These are phyloP conservation scores for Cryphonectria radicalis DNA, from an alignment of 2,329 filamentous ascomycete genomes.

Conservation along the genomic window DNA sequence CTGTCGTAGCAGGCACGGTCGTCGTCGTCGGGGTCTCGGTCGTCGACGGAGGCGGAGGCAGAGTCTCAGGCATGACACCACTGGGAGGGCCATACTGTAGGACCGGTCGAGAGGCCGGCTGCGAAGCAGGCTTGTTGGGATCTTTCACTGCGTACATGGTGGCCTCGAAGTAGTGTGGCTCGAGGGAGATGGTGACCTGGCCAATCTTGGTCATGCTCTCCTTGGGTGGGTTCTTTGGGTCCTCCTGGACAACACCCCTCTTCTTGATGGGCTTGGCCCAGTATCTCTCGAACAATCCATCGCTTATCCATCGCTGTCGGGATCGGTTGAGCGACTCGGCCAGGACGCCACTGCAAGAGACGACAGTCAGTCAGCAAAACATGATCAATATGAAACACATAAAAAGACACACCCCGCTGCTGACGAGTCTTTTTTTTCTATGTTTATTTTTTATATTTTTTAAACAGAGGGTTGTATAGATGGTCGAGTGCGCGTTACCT, in stretches of 20 bases:
- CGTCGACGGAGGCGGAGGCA: constrained; percentile 39
- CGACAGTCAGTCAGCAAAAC: constrained; percentile 32
- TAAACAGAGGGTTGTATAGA: too few relatives aligned
- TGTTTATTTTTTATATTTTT: too few relatives aligned
- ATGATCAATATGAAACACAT: neutral
- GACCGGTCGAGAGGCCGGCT: constrained; percentile 55
- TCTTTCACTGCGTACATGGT: constrained; percentile 75
- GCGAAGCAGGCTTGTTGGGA: constrained; percentile 52
- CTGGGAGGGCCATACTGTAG: constrained; percentile 70
- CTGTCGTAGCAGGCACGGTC: constrained; percentile 33
- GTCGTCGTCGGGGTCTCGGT: constrained; percentile 33
- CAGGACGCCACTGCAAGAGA: constrained; percentile 66
- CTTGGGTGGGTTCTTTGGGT: constrained; percentile 69
- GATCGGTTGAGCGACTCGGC: constrained; percentile 75
- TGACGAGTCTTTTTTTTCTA: neutral
- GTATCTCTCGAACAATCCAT: constrained; percentile 76
- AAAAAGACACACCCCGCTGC: neutral
- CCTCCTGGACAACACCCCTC: constrained; percentile 66
- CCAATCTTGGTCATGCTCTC: constrained; percentile 76
- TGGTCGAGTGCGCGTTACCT: constrained; percentile 52
- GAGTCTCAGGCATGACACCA: constrained; percentile 62
- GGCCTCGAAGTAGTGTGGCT: constrained; percentile 80
- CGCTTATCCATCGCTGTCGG: constrained; percentile 72
- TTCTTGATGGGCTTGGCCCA: constrained; percentile 75
- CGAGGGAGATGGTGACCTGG: constrained; percentile 73